Conservation (phyloP, 257 asterid species). For the Gynochthodes officinalis region DNA sequence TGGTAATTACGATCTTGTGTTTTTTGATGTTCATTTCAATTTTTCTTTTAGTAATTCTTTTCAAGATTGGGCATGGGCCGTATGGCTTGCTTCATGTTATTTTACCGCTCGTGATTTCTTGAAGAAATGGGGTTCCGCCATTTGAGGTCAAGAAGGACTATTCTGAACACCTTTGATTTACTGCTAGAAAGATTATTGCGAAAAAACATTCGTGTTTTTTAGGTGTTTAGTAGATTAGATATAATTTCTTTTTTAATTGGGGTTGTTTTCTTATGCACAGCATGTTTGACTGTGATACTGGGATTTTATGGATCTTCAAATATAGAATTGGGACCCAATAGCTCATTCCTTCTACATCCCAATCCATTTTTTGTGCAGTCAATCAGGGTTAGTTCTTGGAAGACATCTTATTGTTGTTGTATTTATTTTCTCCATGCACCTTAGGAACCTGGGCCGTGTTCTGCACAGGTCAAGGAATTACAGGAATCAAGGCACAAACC, state of each 20-base stretch:
- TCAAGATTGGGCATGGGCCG: background rate
- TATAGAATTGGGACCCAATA: constrained; percentile 18
- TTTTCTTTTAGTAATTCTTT: background rate
- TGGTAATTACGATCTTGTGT: constrained; percentile 12
- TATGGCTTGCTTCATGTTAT: background rate
- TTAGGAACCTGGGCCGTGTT: background rate
- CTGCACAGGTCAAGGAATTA: constrained; percentile 18
- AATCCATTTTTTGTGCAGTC: constrained; percentile 27
- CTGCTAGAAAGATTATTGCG: background rate
- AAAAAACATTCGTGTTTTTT: background rate
- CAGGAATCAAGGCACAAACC: constrained; percentile 14
- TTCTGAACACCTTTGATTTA: background rate
- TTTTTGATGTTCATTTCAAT: background rate
- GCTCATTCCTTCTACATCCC: constrained; percentile 16
- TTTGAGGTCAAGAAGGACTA: background rate
- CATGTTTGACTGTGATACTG: constrained; percentile 21
- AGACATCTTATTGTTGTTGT: too few species aligned
- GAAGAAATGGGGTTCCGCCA: background rate
- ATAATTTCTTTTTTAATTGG: constrained; percentile 2
- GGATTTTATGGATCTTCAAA: constrained; percentile 30
- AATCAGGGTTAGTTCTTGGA: constrained; percentile 10
- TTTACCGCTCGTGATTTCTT: background rate
- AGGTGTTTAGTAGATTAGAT: background rate
- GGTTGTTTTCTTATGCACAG: constrained; percentile 15
- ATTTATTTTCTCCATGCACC: background rate